Evolutionary conservation across 164 flowering plant genomes (phyloP).

Genomic region (Magnolia kwangsiensis): DNA sequence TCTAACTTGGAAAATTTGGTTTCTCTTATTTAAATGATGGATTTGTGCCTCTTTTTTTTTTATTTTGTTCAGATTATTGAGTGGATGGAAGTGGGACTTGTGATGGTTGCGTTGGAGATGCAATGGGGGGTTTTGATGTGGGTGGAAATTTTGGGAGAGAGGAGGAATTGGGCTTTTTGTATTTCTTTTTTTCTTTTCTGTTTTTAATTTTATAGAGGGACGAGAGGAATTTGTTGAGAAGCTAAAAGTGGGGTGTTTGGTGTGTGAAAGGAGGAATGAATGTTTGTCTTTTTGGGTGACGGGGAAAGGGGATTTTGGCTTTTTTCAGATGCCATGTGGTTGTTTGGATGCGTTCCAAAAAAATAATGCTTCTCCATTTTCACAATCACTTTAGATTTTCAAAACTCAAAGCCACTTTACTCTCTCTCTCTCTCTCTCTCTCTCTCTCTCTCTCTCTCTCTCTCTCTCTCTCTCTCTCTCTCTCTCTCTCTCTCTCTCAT

Average conservation of each 20-base stretch:
- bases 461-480: not conserved
- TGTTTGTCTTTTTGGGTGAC: not conserved
- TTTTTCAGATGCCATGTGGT: slow-evolving; percentile 4
- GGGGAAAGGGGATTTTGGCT: slow-evolving; percentile 1
- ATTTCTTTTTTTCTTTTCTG: not conserved
- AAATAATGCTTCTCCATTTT: slow-evolving; percentile 3
- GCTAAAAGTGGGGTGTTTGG: not conserved
- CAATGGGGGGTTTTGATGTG: not conserved
- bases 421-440: not conserved
- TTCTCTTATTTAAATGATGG: not conserved
- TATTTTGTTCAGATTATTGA: slow-evolving; percentile 1
- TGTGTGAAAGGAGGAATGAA: not conserved
- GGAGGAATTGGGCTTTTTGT: not conserved
- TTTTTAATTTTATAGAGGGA: no score
- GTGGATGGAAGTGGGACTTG: not conserved
- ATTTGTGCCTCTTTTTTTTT: not conserved
- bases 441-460: no score
- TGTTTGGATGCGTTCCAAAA: not conserved
- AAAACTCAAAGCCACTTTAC: not conserved
- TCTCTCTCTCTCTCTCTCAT: no score
- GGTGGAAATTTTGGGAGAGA: not conserved
- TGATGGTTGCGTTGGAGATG: not conserved
- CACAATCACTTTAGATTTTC: not conserved
- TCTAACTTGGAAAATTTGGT: not conserved
- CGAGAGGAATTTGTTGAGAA: not conserved